phyloP scores from a whole-genome alignment of 768 basidiomycete species.

The Pisolithus marmoratus region DNA sequence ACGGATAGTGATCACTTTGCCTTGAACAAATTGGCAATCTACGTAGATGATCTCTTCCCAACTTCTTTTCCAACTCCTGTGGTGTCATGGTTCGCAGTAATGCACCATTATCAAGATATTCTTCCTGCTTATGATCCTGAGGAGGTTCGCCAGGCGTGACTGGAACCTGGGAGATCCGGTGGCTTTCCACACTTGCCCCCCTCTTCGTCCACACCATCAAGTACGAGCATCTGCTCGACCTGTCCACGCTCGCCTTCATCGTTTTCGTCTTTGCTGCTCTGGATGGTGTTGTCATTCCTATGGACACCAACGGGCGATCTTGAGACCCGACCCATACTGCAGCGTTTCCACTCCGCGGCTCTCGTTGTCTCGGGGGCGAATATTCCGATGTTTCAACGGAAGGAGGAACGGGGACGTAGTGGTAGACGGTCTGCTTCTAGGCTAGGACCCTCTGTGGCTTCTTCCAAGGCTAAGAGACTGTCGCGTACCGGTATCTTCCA shows the following conservation, averaged over 20 bases:
- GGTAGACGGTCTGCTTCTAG: not conserved
- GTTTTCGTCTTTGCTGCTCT: not conserved
- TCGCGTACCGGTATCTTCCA: not conserved
- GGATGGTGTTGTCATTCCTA: not conserved
- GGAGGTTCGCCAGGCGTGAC: too few species aligned
- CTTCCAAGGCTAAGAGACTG: not conserved
- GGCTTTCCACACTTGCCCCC: too few species aligned
- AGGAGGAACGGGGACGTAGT: slow-evolving; percentile 8
- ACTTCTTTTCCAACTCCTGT: slow-evolving; percentile 7
- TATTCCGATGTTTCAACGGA: slow-evolving; percentile 18
- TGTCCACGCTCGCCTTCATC: not conserved
- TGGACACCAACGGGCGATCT: not conserved
- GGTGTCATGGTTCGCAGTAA: slow-evolving; percentile 3
- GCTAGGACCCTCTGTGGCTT: not conserved
- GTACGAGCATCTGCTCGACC: too few species aligned
- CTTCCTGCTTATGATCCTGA: not conserved
- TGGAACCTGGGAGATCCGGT: too few species aligned
- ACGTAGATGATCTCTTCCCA: slow-evolving; percentile 14
- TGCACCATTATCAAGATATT: not conserved
- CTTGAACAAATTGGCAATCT: slow-evolving; percentile 8
- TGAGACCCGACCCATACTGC: not conserved
- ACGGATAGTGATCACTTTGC: slow-evolving; percentile 2
- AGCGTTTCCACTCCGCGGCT: slow-evolving; percentile 23
- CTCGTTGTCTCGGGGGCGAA: slow-evolving; percentile 24
- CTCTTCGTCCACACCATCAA: too few species aligned